phyloP scores from a whole-genome alignment of 768 basidiomycete species.

The Tricholomella constricta region DNA sequence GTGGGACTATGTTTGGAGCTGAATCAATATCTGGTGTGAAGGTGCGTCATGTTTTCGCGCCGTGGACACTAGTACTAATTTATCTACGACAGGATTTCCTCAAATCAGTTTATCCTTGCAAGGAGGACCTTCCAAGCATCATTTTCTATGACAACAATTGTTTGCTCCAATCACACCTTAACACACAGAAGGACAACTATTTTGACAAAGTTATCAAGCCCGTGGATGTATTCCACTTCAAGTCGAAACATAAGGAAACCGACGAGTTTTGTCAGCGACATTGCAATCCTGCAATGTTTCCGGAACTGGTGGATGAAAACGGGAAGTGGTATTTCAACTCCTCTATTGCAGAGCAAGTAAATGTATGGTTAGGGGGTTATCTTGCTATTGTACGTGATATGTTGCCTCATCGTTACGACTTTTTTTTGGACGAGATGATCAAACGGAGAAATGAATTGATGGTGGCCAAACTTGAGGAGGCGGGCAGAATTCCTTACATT shows the following conservation, averaged over 20 bases:
- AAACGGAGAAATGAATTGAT: background rate
- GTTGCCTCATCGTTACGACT: background rate
- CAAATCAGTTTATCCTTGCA: too few relatives aligned
- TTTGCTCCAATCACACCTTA: constrained; percentile 14
- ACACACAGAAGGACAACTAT: constrained; percentile 10
- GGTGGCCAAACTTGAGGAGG: too few relatives aligned
- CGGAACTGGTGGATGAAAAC: too few relatives aligned
- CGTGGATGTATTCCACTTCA: constrained; percentile 21
- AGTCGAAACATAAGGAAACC: constrained; percentile 16
- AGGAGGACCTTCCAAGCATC: too few relatives aligned
- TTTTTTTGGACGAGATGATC: background rate
- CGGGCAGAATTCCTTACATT: too few relatives aligned
- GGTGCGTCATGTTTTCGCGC: too few relatives aligned
- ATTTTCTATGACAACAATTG: constrained; percentile 33
- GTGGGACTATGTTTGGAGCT: too few relatives aligned
- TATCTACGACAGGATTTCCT: too few relatives aligned
- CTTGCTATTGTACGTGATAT: background rate
- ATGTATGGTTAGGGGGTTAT: background rate
- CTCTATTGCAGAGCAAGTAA: background rate
- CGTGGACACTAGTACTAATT: too few relatives aligned
- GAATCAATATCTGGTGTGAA: too few relatives aligned
- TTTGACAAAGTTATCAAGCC: constrained; percentile 12
- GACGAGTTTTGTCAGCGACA: constrained; percentile 15
- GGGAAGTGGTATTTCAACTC: background rate
- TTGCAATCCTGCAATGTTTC: constrained; percentile 15